Evolutionary conservation across 805 yeast species (phyloP).

Genomic region (Wickerhamiella brachini): DNA sequence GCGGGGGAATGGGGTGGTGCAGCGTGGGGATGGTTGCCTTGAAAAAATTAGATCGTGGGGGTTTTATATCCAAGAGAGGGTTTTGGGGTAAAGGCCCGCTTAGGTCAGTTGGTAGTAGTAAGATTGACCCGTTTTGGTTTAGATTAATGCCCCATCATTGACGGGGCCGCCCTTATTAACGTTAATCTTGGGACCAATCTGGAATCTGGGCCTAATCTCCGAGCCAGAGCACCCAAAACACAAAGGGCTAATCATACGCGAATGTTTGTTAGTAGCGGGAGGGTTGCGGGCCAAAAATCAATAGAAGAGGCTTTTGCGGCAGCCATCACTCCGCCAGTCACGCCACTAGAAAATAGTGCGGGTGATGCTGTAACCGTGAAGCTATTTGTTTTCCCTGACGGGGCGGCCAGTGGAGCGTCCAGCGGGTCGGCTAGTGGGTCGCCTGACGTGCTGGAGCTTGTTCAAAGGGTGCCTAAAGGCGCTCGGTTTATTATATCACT

Average conservation of each 20-base stretch:
- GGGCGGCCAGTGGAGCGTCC: no score
- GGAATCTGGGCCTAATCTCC: neutral
- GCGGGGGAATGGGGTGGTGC: no score
- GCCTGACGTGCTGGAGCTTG: neutral
- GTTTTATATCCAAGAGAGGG: neutral
- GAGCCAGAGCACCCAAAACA: neutral
- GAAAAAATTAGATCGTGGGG: neutral
- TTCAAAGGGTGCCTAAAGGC: neutral
- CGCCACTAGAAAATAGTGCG: neutral
- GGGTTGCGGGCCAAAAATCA: neutral
- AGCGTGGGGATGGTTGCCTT: neutral
- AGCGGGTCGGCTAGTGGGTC: no score
- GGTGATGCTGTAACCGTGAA: neutral
- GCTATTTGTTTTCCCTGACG: neutral
- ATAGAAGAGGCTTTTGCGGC: neutral
- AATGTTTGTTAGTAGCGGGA: neutral
- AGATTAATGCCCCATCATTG: no score
- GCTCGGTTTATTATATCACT: neutral
- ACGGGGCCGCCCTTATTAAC: no score
- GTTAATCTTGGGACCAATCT: neutral
- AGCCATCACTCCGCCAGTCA: neutral
- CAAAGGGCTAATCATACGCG: neutral
- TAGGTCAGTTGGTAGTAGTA: neutral
- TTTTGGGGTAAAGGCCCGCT: neutral
- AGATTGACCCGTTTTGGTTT: neutral